Evolutionary conservation across 2,329 filamentous ascomycete species (phyloP), one percentile per base, ranked within the genome.

Genomic region (Diplodia sapinea): DNA sequence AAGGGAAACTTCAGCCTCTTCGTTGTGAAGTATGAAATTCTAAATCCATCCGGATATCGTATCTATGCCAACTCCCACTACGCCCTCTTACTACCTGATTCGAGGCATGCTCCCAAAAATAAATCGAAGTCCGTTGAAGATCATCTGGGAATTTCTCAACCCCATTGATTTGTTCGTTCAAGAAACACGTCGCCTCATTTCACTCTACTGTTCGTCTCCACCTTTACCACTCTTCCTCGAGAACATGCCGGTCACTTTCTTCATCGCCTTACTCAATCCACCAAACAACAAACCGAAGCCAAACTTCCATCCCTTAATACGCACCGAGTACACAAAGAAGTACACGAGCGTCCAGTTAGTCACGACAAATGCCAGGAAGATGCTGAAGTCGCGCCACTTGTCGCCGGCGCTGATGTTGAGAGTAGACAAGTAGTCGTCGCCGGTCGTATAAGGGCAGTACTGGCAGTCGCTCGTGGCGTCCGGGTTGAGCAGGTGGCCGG

Each of bases 251-350:
- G 15, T 57, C 26, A 50, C 52, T 26, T 50, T 57, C 52, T 59
- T 66, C 26, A 49, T 12, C 12, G 5, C 55, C 74, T 79, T 82
- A 2, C 82, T 84, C n/a, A 83, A 62, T 1, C 70, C 71, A 1
- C 82, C 80, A 74, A 88, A 89, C 2, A 91, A 31, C 52, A 79
- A 79, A 0, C 86, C 86, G 68, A 92, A 82, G 0, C 90, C 91
- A 77, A 93, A 93, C 26, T 79, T 86, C 89, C 89, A 93, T 8
- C 88, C 86, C 70, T 84, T 85, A 66, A 93, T 86, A 20, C 91
- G 83, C 7, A 92, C 88, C 2, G 87, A 89, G 78, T 90, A 93
- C 67, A 93, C 88, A 74, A 93, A 92, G 79, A 92, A 91, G 76
- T 91, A 91, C 0, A 92, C 89, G 65, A 93, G 77, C 50, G 84